phyloP scores from a whole-genome alignment of 768 basidiomycete species.

The Naganishia vishniacii region DNA sequence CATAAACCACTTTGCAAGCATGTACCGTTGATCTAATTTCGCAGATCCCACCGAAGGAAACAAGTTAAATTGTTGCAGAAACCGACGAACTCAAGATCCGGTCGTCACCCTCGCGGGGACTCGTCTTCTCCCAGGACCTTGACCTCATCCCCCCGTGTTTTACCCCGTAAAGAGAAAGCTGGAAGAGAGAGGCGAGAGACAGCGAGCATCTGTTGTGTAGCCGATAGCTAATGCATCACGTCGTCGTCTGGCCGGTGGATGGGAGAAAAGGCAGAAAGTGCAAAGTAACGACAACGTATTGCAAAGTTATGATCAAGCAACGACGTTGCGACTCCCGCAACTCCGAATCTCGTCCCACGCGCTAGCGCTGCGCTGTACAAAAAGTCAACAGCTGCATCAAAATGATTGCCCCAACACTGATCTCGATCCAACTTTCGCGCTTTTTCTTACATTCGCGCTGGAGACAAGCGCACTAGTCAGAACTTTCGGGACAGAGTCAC shows the following conservation, averaged over 20 bases:
- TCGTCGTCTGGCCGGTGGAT: slow-evolving; percentile 17
- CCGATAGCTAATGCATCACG: slow-evolving; percentile 13
- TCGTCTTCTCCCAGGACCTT: slow-evolving; percentile 22
- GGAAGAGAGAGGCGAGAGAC: slow-evolving; percentile 10
- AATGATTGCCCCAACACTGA: too few species aligned
- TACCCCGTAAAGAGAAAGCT: background rate
- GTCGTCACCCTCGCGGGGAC: background rate
- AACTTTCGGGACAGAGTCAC: too few species aligned
- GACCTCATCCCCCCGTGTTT: background rate
- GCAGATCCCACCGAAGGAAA: slow-evolving; percentile 17
- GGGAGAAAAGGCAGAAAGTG: background rate
- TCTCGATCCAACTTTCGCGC: too few species aligned
- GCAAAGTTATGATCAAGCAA: too few species aligned
- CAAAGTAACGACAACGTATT: too few species aligned
- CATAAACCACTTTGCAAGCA: too few species aligned
- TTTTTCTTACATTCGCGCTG: too few species aligned
- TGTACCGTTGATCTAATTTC: slow-evolving; percentile 28
- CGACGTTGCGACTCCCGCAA: too few species aligned
- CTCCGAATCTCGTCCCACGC: too few species aligned
- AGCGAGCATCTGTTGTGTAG: slow-evolving; percentile 1
- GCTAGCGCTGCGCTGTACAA: too few species aligned
- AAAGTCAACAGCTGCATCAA: too few species aligned
- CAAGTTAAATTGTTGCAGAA: background rate
- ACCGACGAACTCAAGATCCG: slow-evolving; percentile 28
- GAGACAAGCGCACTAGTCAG: too few species aligned